These are phyloP conservation scores for Entomortierella parvispora DNA, from an alignment of 192 early-diverging fungal genomes.

Conservation along the genomic window DNA sequence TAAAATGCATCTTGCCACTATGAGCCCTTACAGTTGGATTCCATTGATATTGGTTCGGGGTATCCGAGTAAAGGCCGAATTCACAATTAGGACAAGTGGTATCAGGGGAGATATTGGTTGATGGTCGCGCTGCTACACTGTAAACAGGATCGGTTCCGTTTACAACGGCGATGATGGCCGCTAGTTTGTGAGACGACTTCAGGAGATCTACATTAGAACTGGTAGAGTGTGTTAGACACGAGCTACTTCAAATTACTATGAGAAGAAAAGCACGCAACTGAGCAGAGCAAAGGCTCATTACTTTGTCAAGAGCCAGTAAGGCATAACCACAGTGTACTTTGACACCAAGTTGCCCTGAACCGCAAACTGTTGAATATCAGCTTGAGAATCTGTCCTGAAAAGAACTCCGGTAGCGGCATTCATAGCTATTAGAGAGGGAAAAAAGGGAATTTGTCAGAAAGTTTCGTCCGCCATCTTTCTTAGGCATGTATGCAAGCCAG, in stretches of 20 bases:
- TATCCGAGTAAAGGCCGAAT: slow-evolving; percentile 73
- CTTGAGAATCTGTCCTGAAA: slow-evolving; percentile 56
- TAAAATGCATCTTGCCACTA: not conserved
- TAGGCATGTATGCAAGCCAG: not conserved
- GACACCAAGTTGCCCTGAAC: slow-evolving; percentile 28
- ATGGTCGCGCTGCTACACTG: slow-evolving; percentile 39
- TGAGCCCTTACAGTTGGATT: slow-evolving; percentile 80
- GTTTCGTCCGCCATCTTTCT: not conserved
- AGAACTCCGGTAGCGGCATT: slow-evolving; percentile 64
- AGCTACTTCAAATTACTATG: no score
- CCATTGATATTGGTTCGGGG: slow-evolving; percentile 66
- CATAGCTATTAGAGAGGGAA: slow-evolving; percentile 22
- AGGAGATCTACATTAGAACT: slow-evolving; percentile 62
- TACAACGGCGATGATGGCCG: slow-evolving; percentile 65
- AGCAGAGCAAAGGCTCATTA: no score
- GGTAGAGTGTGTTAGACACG: no score
- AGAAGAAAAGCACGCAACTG: no score
- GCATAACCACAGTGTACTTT: slow-evolving; percentile 69
- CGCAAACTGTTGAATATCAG: slow-evolving; percentile 62
- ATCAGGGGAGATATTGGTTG: slow-evolving; percentile 62
- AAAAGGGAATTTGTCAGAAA: not conserved
- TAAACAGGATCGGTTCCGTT: slow-evolving; percentile 50
- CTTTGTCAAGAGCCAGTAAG: slow-evolving; percentile 69
- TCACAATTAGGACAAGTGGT: slow-evolving; percentile 73
- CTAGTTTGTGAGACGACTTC: slow-evolving; percentile 57